Conservation (phyloP, 495 filamentous ascomycete genomes). For the Aspergillus hancockii region DNA sequence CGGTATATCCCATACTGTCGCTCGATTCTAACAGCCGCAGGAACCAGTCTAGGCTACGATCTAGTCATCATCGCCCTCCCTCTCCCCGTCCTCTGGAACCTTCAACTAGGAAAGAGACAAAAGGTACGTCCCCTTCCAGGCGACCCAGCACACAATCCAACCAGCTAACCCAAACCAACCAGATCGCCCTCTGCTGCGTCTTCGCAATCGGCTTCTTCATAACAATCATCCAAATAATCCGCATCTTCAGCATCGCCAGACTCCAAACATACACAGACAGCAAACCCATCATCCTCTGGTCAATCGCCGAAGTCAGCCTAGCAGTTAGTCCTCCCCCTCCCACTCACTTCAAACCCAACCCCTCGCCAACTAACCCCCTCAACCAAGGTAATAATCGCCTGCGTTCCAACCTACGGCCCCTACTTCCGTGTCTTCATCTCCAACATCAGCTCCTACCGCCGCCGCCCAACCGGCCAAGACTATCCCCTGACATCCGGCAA, state of each 20-base stretch:
- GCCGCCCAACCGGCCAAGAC: constrained; percentile 1
- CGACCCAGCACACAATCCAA: constrained; percentile 20
- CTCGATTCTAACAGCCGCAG: constrained; percentile 13
- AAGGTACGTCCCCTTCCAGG: constrained; percentile 19
- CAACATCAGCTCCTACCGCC: constrained; percentile 24
- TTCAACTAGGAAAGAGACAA: constrained; percentile 33
- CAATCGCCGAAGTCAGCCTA: constrained; percentile 50
- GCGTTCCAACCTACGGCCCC: constrained; percentile 51
- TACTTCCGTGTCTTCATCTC: constrained; percentile 44
- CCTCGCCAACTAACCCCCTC: constrained; percentile 3
- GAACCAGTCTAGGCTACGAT: constrained; percentile 46
- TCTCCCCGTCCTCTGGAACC: constrained; percentile 42
- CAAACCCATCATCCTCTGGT: constrained; percentile 51
- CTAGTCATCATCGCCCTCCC: constrained; percentile 52
- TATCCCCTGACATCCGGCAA: not conserved
- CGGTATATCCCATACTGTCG: not conserved
- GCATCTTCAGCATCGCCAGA: constrained; percentile 49
- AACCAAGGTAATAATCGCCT: constrained; percentile 44
- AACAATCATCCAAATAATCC: constrained; percentile 55
- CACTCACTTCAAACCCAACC: not conserved
- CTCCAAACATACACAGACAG: constrained; percentile 47
- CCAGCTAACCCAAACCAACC: constrained; percentile 6
- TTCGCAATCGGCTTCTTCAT: constrained; percentile 56
- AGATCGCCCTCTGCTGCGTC: constrained; percentile 45
- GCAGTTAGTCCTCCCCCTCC: constrained; percentile 27